Conservation (phyloP, 371 early-diverging fungal species). For the Enteropsectra breve region DNA sequence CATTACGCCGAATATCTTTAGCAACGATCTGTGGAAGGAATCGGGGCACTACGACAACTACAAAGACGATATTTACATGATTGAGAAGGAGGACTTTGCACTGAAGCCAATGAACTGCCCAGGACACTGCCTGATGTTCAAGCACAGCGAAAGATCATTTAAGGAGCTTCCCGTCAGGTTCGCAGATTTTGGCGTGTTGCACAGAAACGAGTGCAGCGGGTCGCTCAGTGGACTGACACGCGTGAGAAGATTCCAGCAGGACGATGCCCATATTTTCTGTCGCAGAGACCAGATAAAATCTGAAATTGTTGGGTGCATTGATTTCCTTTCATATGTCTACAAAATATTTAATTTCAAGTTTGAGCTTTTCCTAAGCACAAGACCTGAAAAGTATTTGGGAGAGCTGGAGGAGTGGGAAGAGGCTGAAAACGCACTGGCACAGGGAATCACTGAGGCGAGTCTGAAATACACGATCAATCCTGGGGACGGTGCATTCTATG, state of each 20-base stretch:
- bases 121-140: conserved; percentile 94
- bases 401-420: conserved; percentile 75
- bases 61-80: conserved; percentile 85
- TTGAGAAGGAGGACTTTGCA: conserved; percentile 63
- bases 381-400: conserved; percentile 89
- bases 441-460: conserved; percentile 70
- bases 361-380: conserved; percentile 76
- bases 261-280: conserved; percentile 98
- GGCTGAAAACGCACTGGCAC: conserved; percentile 71
- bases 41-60: conserved; percentile 98
- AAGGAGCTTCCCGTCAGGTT: conserved; percentile 88
- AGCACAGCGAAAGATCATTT: conserved; percentile 75
- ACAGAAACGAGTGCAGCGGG: conserved; percentile 92
- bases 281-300: conserved; percentile 67
- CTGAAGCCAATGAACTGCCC: conserved; percentile 99
- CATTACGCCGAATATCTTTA: conserved; percentile 88
- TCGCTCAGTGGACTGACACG: conserved; percentile 89
- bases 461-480: conserved; percentile 76
- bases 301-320: conserved; percentile 72
- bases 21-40: conserved; percentile 85
- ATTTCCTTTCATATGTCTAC: conserved; percentile 77
- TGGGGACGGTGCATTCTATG: conserved; percentile 99
- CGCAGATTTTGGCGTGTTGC: conserved; percentile 96
- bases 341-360: conserved; percentile 70
- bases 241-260: conserved; percentile 97